Conservation (phyloP, 1,284 basidiomycete genomes). For the Malassezia dermatis region DNA sequence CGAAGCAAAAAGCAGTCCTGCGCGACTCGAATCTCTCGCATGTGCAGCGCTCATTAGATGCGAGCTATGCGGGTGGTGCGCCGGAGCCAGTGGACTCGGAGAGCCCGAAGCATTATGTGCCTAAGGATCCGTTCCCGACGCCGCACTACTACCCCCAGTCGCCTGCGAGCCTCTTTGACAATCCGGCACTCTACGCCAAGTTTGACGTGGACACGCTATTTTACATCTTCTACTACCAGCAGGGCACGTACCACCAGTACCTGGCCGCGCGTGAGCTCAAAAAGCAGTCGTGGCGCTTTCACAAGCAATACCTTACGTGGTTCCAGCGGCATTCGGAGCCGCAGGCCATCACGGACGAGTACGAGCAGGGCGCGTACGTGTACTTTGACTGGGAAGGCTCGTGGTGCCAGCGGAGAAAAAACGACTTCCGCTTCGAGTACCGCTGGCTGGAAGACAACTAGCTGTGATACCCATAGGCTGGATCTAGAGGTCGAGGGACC, state of each 20-base stretch:
- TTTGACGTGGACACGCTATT: constrained; percentile 95
- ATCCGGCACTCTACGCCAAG: constrained; percentile 76
- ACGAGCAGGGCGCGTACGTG: constrained; percentile 79
- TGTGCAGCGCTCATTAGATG: constrained; percentile 74
- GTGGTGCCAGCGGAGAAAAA: constrained; percentile 97
- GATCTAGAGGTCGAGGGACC: constrained; percentile 10
- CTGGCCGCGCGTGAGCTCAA: constrained; percentile 94
- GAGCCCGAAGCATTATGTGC: constrained; percentile 73
- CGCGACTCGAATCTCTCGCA: constrained; percentile 68
- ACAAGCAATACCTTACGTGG: constrained; percentile 98
- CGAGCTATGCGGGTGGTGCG: constrained; percentile 65
- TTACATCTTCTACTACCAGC: constrained; percentile 97
- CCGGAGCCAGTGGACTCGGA: constrained; percentile 76
- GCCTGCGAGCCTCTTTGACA: constrained; percentile 69
- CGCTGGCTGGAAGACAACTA: constrained; percentile 45
- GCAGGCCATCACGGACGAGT: constrained; percentile 98
- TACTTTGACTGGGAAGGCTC: constrained; percentile 49
- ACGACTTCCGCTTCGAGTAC: constrained; percentile 70
- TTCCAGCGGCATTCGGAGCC: constrained; percentile 98
- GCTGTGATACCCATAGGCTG: constrained; percentile 1
- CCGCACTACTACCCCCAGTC: constrained; percentile 91
- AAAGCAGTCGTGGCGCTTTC: constrained; percentile 96
- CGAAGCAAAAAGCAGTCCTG: constrained; percentile 78
- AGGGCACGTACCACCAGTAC: constrained; percentile 95
- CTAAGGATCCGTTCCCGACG: constrained; percentile 80